Evolutionary conservation across 768 basidiomycete genomes (phyloP), one percentile per base, ranked within the genome.

Genomic region (Phlebiopsis flavidoalba): DNA sequence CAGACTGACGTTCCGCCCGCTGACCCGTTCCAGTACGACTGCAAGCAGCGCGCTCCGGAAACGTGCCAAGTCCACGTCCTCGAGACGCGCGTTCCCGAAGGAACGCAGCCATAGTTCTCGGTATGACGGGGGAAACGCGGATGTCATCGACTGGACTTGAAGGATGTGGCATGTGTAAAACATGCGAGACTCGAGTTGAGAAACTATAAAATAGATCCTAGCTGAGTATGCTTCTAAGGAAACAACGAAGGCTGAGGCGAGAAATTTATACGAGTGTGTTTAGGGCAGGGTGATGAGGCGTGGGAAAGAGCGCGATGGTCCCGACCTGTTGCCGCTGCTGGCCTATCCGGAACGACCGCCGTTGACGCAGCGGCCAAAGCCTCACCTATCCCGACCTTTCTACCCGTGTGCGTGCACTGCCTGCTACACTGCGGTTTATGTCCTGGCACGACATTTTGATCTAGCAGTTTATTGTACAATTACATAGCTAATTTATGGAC

Each of bases 181-280:
- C 83, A 85, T 86, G 85, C 85, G 81, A 85, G 83, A 86, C 83
- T 83, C 84, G 82, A 69, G 85, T 85, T 81, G n/a, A 85, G 83
- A 83, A 83, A 82, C 84, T 86, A 83, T 85, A 84, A 70, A 86
- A 86, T 82, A 86, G 85, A 86, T 86, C 84, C 84, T 86, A 83
- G 81, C 82, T 83, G 85, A 86, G 84, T 86, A 85, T 86, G 83
- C n/a, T 84, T 86, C 84, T 86, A 65, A 76, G 69, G 82, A 76
- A 71, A 62, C 63, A 59, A 59, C 19, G 17, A 62, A 6, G 57
- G 43, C 19, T 31, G 37, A 26, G 37, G 19, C 15, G 19, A n/a
- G 43, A 19, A 26, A 63, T 58, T 46, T 58, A 59, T 64, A 58
- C 26, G 35, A 40, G 6, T 1, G 15, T 36, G 57, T 62, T 64